Base-by-base conservation (phyloP, 2,329 filamentous ascomycete species). In the Aaosphaeria arxii region DNA sequence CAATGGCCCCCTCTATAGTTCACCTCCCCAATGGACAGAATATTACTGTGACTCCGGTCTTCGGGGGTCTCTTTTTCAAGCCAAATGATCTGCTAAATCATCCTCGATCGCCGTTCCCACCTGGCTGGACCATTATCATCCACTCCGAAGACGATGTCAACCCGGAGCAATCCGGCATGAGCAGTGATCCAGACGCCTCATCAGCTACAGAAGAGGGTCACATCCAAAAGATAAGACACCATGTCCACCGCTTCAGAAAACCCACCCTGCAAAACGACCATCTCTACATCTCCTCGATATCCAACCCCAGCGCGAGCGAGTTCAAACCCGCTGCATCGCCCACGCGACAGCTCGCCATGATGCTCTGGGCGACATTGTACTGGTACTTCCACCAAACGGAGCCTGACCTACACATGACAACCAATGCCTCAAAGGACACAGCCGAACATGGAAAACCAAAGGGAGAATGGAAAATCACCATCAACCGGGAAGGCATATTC, bases 311-410 rank as follows among this genome's bases (percentile, higher is more conserved):
- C 43, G 88, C 78, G 67, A 83, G 74, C 64, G 90, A 96, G 43
- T 95, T 87, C 74, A 89, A 88, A 64, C 84, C 89, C 1, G 82
- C 87, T 1, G 84, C 79, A 11, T 95, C 90, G 52, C 89, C 89
- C 0, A 94, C 90, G 1, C 80, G 91, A 40, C 89, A 95, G 72
- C 89, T 96, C 51, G 92, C 92, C 56, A 91, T 96, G 89, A 95
- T 96, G 87, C 79, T 97, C 5, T 97, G 90, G 89, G 84, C 91
- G 32, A 91, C 90, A 1, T 76, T 97, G 39, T 96, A 90, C 76
- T 97, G 92, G 92, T 97, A 97, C 75, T 97, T 96, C 61, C 91
- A 96, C 72, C 89, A 95, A 69, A 80, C 84, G 1, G 80, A 86
- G 58, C 92, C 92, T 0, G 76, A 80, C 24, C 77, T 81, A 0